A percentile compares a stretch with the other conserved stretches of the same genome.
Evolutionary conservation across 2,329 filamentous ascomycete species (phyloP).

Genomic region (Aspergillus sojae): DNA sequence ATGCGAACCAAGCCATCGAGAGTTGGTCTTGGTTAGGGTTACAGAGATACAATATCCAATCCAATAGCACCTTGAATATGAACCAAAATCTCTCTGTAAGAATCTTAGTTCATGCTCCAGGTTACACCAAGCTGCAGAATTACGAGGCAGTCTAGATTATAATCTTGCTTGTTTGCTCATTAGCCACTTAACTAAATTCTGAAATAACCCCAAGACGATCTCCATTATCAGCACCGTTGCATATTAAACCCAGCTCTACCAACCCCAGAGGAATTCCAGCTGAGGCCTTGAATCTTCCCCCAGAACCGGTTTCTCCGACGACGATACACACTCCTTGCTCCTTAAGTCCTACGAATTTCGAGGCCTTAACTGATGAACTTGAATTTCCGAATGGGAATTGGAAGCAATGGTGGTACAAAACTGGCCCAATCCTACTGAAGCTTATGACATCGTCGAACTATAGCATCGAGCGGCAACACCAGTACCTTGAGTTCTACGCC

Average conservation of each 20-base stretch:
- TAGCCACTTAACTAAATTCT: background rate
- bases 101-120: background rate
- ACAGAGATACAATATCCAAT: background rate
- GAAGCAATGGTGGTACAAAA: slow-evolving; percentile 2
- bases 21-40: background rate
- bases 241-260: background rate
- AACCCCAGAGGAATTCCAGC: background rate
- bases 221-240: background rate
- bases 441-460: slow-evolving; percentile 4
- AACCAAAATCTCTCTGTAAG: background rate
- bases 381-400: background rate
- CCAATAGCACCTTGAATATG: no score
- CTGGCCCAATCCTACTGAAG: background rate
- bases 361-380: background rate
- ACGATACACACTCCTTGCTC: background rate
- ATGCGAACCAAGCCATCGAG: background rate
- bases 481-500: background rate
- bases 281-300: background rate
- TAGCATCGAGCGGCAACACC: background rate
- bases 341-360: background rate
- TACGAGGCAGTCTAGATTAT: background rate
- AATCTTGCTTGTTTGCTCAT: background rate
- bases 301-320: background rate
- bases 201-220: background rate
- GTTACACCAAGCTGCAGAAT: background rate